Base-by-base conservation (phyloP, 495 filamentous ascomycete genomes). In the Sphaerosporella brunnea region DNA sequence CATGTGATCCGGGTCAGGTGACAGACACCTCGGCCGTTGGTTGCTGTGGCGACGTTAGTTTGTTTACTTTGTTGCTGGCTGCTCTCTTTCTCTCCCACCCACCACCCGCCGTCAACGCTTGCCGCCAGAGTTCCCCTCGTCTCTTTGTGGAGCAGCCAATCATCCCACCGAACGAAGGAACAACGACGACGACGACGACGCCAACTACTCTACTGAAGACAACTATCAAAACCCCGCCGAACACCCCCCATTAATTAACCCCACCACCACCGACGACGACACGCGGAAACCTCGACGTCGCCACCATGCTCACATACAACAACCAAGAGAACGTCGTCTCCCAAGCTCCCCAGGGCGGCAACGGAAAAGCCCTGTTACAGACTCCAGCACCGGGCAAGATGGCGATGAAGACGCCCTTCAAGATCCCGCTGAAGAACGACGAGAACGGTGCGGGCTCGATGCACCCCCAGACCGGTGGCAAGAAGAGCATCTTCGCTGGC, bases 241-340 rank as follows among this genome's bases (percentile, higher is more conserved):
- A n/a, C n/a, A n/a, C n/a, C n/a, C n/a, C n/a, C n/a, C n/a, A n/a
- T n/a, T n/a, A 32, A 32, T 13, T 32, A 32, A 7, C 13, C 28
- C 28, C 28, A 37, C 35, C 4, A 37, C 35, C 8, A 37, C 35
- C 8, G 7, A 18, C 15, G 18, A 37, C 35, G 7, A 5, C 4
- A 9, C 7, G 15, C n/a, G n/a, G n/a, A n/a, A n/a, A n/a, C n/a
- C n/a, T n/a, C n/a, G n/a, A n/a, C n/a, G n/a, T n/a, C n/a, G 8
- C 35, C 40, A 53, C 24, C 13, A 63, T 95, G 62, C 81, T 86
- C 20, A 72, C 79, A 53, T 74, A 74, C 54, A 4, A 21, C 20
- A 82, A 93, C 65, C 87, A 96, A 64, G 90, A 97, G 64, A 97
- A 97, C 64, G 67, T 84, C 55, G 73, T 71, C 18, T 78, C 69